Base-by-base conservation (phyloP, 768 basidiomycete species). In the Collybia sp. region DNA sequence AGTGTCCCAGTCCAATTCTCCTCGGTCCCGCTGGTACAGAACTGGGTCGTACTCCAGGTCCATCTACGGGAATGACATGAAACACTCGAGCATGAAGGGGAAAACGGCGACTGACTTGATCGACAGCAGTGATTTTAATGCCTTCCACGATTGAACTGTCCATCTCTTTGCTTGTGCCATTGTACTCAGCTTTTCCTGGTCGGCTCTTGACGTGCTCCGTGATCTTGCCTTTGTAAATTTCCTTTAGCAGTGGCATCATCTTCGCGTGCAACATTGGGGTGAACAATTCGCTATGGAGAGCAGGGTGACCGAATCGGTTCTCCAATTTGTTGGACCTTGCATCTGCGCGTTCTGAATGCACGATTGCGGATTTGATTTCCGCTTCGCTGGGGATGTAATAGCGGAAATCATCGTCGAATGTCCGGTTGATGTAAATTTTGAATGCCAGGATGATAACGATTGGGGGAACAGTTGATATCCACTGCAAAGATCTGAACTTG, bases 1-100 rank as follows among this genome's bases (percentile, higher is more conserved):
- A 38, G 75, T 73, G 54, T 96, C 93, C 91, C 89, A 95, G 55
- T 94, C 91, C 40, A 83, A 59, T 62, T 95, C 90, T 43, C 88
- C 80, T 43, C 79, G 68, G 51, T 82, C 82, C 12, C 82, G 76
- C 45, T 65, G 67, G 52, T 83, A 82, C 33, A 79, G 52, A 6
- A 62, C 62, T 12, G 77, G 80, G 51, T 82, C 81, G 56, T 80
- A 80, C 52, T 79, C 80, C 42, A 83, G 66, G 44, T 83, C 78
- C 46, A 58, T 60, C 64, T 75, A 47, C 2, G n/a, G 42, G 42
- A n/a, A 12, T 46, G 18, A 30, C 33, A 35, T 34, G 43, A 43
- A 37, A 18, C 10, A 37, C 10, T n/a, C n/a, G 10, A 10, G n/a
- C 10, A 10, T n/a, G 10, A 37, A 6, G 6, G 35, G 10, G 35